These are phyloP conservation scores for Hyphopichia pseudoburtonii DNA, from an alignment of 1,139 yeast species.

Conservation along the genomic window DNA sequence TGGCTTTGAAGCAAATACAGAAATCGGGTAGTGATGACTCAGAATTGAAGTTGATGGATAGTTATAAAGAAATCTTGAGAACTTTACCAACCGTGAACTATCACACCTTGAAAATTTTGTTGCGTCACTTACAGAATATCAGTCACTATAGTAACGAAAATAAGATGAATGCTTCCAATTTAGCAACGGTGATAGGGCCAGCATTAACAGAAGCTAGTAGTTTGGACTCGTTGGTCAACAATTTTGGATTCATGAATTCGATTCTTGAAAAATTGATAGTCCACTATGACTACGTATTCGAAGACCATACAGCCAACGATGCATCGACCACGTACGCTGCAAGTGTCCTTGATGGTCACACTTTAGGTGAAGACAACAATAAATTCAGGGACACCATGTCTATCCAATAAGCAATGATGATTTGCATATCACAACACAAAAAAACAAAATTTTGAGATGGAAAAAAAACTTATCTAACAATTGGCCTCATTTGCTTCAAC, in stretches of 20 bases:
- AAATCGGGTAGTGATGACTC: constrained; percentile 14
- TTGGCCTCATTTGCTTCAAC: too few species aligned
- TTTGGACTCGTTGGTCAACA: constrained; percentile 47
- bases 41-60: constrained; percentile 20
- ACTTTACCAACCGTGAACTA: constrained; percentile 66
- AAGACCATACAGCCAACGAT: constrained; percentile 8
- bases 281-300: constrained; percentile 43
- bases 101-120: constrained; percentile 63
- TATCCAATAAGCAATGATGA: background rate
- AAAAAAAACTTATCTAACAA: too few species aligned
- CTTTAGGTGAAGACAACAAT: background rate
- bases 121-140: constrained; percentile 67
- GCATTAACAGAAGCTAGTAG: constrained; percentile 59
- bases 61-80: constrained; percentile 46
- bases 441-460: too few species aligned
- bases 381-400: background rate
- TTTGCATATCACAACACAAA: too few species aligned
- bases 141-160: constrained; percentile 60
- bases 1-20: constrained; percentile 38
- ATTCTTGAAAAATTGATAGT: constrained; percentile 51
- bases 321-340: background rate
- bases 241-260: constrained; percentile 57
- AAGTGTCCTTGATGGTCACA: background rate
- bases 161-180: constrained; percentile 76
- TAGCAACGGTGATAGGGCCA: constrained; percentile 75